Evolutionary conservation across 495 filamentous ascomycete species (phyloP).

Genomic region (Achaetomiella virescens): DNA sequence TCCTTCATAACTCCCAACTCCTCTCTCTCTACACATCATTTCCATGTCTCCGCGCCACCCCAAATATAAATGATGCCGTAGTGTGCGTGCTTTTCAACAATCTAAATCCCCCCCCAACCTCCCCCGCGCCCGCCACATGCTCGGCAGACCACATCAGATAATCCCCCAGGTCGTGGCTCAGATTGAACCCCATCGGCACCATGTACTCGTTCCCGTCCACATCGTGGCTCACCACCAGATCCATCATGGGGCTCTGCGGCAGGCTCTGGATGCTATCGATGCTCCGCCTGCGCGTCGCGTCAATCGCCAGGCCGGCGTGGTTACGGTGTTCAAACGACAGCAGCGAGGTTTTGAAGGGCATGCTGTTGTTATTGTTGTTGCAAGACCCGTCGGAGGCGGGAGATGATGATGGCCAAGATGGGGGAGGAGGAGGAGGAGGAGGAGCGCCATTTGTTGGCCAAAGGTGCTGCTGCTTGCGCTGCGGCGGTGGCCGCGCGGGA

Average conservation of each 20-base stretch:
- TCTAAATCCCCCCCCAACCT: background rate
- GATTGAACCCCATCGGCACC: slow-evolving; percentile 51
- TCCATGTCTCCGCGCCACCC: too few species aligned
- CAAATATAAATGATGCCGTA: too few species aligned
- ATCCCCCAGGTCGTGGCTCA: slow-evolving; percentile 47
- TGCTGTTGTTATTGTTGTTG: background rate
- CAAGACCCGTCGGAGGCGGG: too few species aligned
- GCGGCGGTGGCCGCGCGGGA: slow-evolving; percentile 6
- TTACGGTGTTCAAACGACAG: background rate
- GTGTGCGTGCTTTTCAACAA: too few species aligned
- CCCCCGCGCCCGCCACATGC: slow-evolving; percentile 20
- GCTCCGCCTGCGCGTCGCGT: slow-evolving; percentile 15
- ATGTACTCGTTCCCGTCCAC: slow-evolving; percentile 36
- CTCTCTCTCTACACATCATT: too few species aligned
- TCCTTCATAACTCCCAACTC: too few species aligned
- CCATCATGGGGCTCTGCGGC: slow-evolving; percentile 47
- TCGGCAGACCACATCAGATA: slow-evolving; percentile 46
- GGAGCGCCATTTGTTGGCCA: background rate
- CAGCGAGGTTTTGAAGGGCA: background rate
- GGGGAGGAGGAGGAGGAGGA: too few species aligned
- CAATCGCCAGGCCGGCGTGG: slow-evolving; percentile 19
- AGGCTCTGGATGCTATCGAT: slow-evolving; percentile 35
- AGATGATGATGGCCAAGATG: too few species aligned
- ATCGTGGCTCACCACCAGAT: slow-evolving; percentile 36
- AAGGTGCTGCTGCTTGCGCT: slow-evolving; percentile 14